Percentiles rank a stretch among this genome's conserved stretches.
Conservation (phyloP, 805 yeast species). For the Cyberlindnera galapagoensis region DNA sequence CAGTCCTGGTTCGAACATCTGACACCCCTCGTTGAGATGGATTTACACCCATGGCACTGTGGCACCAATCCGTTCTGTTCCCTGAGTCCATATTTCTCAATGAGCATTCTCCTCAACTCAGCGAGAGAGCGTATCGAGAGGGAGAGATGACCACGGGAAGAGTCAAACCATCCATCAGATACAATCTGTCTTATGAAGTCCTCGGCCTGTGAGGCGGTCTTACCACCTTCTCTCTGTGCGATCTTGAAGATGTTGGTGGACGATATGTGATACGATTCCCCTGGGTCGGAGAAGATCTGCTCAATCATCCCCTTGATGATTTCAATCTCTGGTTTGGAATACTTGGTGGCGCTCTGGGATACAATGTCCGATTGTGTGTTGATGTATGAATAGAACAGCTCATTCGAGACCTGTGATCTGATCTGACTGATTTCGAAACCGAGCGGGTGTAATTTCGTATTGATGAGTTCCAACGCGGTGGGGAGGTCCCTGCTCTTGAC, state of each 20-base stretch:
- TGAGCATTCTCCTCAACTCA: slow-evolving; percentile 40
- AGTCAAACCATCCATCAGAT: slow-evolving; percentile 50
- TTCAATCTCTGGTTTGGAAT: slow-evolving; percentile 34
- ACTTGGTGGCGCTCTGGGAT: slow-evolving; percentile 29
- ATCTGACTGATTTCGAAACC: slow-evolving; percentile 34
- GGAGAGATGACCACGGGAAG: slow-evolving; percentile 27
- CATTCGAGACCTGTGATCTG: slow-evolving; percentile 30
- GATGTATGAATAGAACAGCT: slow-evolving; percentile 29
- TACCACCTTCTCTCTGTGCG: slow-evolving; percentile 19
- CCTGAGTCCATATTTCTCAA: slow-evolving; percentile 35
- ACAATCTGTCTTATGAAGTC: slow-evolving; percentile 33
- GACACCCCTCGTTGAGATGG: slow-evolving; percentile 47
- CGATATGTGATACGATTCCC: slow-evolving; percentile 29
- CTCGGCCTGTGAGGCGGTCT: slow-evolving; percentile 34
- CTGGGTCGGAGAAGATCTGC: slow-evolving; percentile 23
- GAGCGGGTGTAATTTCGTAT: slow-evolving; percentile 19
- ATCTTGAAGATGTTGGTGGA: slow-evolving; percentile 19
- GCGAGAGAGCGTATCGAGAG: slow-evolving; percentile 36
- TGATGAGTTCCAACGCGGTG: slow-evolving; percentile 23
- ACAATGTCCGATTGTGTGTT: slow-evolving; percentile 31
- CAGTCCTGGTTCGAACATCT: slow-evolving; percentile 32
- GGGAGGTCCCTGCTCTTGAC: slow-evolving; percentile 9
- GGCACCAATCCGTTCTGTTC: slow-evolving; percentile 30
- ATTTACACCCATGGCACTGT: slow-evolving; percentile 44
- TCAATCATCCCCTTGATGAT: slow-evolving; percentile 36